A percentile compares a stretch with the other conserved stretches of the same genome.
phyloP scores from a whole-genome alignment of 2,329 filamentous ascomycete genomes.

The Neofusicoccum cordaticola region DNA sequence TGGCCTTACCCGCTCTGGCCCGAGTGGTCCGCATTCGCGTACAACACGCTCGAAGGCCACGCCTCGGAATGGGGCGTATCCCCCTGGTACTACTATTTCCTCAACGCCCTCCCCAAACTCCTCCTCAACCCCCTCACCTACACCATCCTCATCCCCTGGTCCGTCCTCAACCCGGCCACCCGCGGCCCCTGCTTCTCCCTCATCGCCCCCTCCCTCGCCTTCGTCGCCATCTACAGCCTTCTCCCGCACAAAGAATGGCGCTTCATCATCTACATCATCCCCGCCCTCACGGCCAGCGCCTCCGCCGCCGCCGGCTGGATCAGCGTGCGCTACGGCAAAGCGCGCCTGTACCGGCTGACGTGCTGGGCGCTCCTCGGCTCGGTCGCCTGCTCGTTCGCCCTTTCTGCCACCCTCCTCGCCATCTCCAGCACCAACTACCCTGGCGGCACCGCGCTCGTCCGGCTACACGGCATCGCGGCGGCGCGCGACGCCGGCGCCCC shows the following conservation, averaged over 20 bases:
- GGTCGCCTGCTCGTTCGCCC: slow-evolving; percentile 57
- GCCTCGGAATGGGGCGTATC: slow-evolving; percentile 85
- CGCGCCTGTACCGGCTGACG: slow-evolving; percentile 53
- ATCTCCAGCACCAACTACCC: slow-evolving; percentile 91
- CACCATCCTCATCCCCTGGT: slow-evolving; percentile 49
- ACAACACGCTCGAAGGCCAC: slow-evolving; percentile 81
- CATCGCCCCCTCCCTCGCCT: slow-evolving; percentile 66
- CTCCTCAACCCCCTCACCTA: slow-evolving; percentile 74
- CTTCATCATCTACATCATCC: slow-evolving; percentile 87
- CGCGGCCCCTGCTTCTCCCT: slow-evolving; percentile 48
- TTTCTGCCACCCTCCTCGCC: slow-evolving; percentile 66
- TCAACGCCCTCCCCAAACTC: slow-evolving; percentile 75
- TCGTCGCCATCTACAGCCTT: slow-evolving; percentile 76
- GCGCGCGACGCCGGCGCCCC: slow-evolving; percentile 23
- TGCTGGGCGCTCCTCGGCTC: slow-evolving; percentile 59
- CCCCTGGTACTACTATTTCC: slow-evolving; percentile 84
- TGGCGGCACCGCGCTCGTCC: slow-evolving; percentile 71
- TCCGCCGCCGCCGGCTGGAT: slow-evolving; percentile 66
- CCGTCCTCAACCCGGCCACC: slow-evolving; percentile 49
- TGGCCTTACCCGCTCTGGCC: slow-evolving; percentile 68
- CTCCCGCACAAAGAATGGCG: slow-evolving; percentile 96
- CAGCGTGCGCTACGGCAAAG: slow-evolving; percentile 64
- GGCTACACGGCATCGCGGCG: slow-evolving; percentile 35
- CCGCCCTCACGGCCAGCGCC: slow-evolving; percentile 73
- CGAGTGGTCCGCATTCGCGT: slow-evolving; percentile 84